Conservation (phyloP, 345 rosid genomes). For the Aquilaria sinensis region DNA sequence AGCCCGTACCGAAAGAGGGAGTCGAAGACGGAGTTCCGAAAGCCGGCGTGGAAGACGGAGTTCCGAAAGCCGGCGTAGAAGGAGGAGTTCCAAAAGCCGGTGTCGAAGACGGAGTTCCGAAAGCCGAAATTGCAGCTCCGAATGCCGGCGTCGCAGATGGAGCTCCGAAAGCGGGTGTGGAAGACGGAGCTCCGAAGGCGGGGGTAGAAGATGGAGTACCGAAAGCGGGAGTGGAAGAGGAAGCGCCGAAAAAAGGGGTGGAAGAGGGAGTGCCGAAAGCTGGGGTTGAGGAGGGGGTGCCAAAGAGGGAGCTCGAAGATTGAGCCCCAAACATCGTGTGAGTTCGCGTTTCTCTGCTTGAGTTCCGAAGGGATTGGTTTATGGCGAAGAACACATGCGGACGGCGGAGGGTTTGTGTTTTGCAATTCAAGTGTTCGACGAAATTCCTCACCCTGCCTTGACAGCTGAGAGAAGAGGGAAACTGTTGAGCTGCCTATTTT, state of each 20-base stretch:
- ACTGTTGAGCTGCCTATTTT: too few species aligned
- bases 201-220: slow-evolving; percentile 21
- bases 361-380: too few species aligned
- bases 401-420: too few species aligned
- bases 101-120: slow-evolving; percentile 41
- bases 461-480: too few species aligned
- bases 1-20: slow-evolving; percentile 52
- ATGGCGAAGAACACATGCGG: too few species aligned
- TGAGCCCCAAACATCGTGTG: background rate
- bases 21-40: slow-evolving; percentile 41
- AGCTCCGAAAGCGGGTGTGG: slow-evolving; percentile 34
- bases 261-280: slow-evolving; percentile 21
- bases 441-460: too few species aligned
- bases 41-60: slow-evolving; percentile 42
- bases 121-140: slow-evolving; percentile 41
- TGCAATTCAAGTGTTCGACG: too few species aligned
- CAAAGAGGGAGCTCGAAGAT: slow-evolving; percentile 19
- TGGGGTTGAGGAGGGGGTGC: slow-evolving; percentile 19
- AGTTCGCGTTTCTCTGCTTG: too few species aligned
- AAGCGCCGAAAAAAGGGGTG: slow-evolving; percentile 20
- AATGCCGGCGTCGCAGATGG: slow-evolving; percentile 43
- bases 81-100: slow-evolving; percentile 48
- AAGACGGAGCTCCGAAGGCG: slow-evolving; percentile 28
- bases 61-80: slow-evolving; percentile 45
- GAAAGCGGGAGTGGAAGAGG: slow-evolving; percentile 21